Base-by-base conservation (phyloP, 1,284 basidiomycete species). In the Ustilago lituana region DNA sequence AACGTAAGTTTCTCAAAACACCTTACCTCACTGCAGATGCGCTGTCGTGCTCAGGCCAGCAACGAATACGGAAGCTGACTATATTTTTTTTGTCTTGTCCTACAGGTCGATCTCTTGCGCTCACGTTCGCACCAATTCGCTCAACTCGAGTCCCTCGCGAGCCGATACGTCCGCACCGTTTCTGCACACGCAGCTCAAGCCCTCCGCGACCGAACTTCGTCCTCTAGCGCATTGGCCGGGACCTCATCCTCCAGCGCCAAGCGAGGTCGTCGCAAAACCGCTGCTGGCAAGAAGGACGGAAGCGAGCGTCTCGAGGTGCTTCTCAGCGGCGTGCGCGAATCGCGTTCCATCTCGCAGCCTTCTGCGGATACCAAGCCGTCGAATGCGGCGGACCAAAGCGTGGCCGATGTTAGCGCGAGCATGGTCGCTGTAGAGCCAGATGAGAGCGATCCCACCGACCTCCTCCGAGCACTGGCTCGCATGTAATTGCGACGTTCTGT, bases 111-210 rank as follows among this genome's bases (percentile, higher is more conserved):
- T 27, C 54, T 74, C 26, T 37, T 74, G 15, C 67, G 67, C 9
- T 57, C 55, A 4, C 59, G 43, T 3, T 70, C 71, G 29, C 71
- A 74, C 29, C 66, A 63, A 39, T 66, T 70, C 35, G 62, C 67
- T 17, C 71, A 66, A 45, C 67, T 74, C 53, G 58, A 70, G 27
- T 56, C 57, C 24, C 59, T 74, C 22, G 64, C 71, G 4, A 48
- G 52, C 33, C 40, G 55, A 17, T 74, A 74, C 41, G 49, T 69
- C 32, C 62, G 71, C 26, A 66, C 71, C 11, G 59, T 68, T 23
- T 74, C 67, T 3, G 65, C 71, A 12, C 66, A 69, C 37, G 67
- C 67, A 1, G 67, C 71, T 2, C 71, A 74, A 48, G 66, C 71
- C 2, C 51, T 74, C 2, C 66, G 65, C 45, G 62, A 74, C 17